Percentiles rank a stretch among this genome's conserved stretches.
These are phyloP conservation scores for Yarrowia hollandica DNA, from an alignment of 805 yeast genomes.

Conservation along the genomic window DNA sequence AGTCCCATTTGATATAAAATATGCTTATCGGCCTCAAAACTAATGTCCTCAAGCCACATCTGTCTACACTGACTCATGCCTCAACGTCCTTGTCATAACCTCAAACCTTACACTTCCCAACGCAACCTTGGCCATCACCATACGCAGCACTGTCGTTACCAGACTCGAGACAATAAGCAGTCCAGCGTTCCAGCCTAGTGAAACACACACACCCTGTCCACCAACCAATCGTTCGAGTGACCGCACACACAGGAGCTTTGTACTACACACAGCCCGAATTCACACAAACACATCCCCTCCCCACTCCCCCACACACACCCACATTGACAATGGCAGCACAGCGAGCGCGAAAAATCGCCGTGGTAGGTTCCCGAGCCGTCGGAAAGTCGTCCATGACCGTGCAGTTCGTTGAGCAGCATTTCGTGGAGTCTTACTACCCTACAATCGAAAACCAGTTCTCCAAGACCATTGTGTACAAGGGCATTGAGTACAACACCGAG, in stretches of 20 bases:
- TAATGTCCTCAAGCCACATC: not conserved
- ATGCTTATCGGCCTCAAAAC: not conserved
- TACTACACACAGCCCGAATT: not conserved
- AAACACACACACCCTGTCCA: not conserved
- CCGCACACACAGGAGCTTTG: not conserved
- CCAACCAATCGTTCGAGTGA: not conserved
- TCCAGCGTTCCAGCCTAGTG: not conserved
- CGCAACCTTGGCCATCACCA: conserved; percentile 23
- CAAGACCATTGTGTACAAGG: conserved; percentile 65
- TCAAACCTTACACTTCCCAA: conserved; percentile 18
- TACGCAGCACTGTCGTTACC: not conserved
- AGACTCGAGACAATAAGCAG: not conserved
- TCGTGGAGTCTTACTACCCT: conserved; percentile 86
- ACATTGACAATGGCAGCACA: conserved; percentile 30
- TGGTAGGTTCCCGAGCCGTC: conserved; percentile 84
- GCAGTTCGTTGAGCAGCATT: conserved; percentile 82
- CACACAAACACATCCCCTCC: not conserved
- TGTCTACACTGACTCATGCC: not conserved
- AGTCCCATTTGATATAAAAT: too few species aligned
- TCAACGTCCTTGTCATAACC: conserved; percentile 18
- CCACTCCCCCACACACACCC: not conserved
- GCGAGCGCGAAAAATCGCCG: conserved; percentile 67
- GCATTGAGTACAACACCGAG: conserved; percentile 76
- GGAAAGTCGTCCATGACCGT: conserved; percentile 86
- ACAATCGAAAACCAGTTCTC: conserved; percentile 85